Evolutionary conservation across 116 monocot species (phyloP).

Genomic region (Iris pallida): DNA sequence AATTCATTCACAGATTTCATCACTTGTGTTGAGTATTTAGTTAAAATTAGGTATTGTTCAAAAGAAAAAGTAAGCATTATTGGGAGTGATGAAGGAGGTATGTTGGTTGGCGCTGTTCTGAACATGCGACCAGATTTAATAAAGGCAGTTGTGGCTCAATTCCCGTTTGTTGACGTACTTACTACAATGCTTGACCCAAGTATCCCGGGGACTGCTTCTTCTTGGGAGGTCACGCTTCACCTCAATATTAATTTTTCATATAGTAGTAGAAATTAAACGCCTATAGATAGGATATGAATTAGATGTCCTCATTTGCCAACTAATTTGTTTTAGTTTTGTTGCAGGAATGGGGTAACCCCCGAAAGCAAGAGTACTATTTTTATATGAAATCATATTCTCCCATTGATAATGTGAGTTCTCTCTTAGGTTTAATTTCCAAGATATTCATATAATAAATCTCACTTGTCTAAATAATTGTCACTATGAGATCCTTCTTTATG

Average conservation of each 20-base stretch:
- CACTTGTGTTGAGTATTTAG: slow-evolving; percentile 81
- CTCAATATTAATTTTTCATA: slow-evolving; percentile 3
- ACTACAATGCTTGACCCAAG: slow-evolving; percentile 97
- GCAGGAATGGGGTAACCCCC: slow-evolving; percentile 97
- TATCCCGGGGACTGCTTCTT: slow-evolving; percentile 84
- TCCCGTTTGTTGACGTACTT: slow-evolving; percentile 93
- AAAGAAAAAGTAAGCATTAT: slow-evolving; percentile 77
- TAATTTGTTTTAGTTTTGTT: slow-evolving; percentile 11
- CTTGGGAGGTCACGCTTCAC: slow-evolving; percentile 77
- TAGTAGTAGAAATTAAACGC: too few relatives aligned
- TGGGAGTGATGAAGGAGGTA: slow-evolving; percentile 94
- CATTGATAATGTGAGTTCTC: slow-evolving; percentile 79
- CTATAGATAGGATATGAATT: too few relatives aligned
- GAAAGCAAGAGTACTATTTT: slow-evolving; percentile 75
- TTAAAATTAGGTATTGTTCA: slow-evolving; percentile 73
- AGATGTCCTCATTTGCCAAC: too few relatives aligned
- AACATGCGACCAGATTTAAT: slow-evolving; percentile 97
- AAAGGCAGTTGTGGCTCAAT: slow-evolving; percentile 75
- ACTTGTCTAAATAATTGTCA: too few relatives aligned
- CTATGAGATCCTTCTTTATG: too few relatives aligned
- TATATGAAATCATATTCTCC: slow-evolving; percentile 99
- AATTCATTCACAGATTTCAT: slow-evolving; percentile 96
- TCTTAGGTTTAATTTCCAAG: too few relatives aligned
- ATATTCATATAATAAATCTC: too few relatives aligned
- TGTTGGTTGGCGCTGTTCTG: slow-evolving; percentile 83